Evolutionary conservation across 2,329 filamentous ascomycete genomes (phyloP).

Genomic region (Arthrobotrys sphaeroides): DNA sequence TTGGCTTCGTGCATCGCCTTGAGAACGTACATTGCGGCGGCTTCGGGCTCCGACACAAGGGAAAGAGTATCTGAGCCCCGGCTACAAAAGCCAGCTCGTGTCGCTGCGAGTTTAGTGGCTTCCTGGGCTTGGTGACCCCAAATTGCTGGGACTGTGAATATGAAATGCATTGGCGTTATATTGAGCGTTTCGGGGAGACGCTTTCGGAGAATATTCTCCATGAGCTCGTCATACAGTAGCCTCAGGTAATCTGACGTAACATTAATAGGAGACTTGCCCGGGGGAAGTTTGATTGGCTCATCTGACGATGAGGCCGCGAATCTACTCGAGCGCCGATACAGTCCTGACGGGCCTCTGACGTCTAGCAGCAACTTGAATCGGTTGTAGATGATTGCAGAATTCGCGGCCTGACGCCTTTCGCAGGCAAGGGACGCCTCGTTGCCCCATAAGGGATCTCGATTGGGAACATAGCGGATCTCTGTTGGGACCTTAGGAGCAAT

Average conservation of each 20-base stretch:
- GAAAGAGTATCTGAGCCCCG: conserved; percentile 18
- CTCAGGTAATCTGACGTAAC: conserved; percentile 49
- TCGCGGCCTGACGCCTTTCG: not conserved
- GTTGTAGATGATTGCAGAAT: conserved; percentile 19
- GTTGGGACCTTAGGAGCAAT: conserved; percentile 52
- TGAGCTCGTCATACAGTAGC: conserved; percentile 46
- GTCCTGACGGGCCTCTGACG: not conserved
- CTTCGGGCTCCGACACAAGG: conserved; percentile 40
- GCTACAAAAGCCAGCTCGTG: conserved; percentile 28
- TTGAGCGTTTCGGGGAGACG: conserved; percentile 32
- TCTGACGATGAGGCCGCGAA: not conserved
- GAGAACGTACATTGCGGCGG: conserved; percentile 31
- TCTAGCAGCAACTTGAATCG: conserved; percentile 55
- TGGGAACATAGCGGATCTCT: conserved; percentile 47
- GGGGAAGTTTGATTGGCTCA: conserved; percentile 44
- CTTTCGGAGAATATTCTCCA: conserved; percentile 21
- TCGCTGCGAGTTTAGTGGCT: conserved; percentile 15
- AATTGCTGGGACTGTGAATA: conserved; percentile 54
- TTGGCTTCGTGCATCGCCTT: conserved; percentile 29
- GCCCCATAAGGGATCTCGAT: conserved; percentile 9
- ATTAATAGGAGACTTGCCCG: conserved; percentile 28
- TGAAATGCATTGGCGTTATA: conserved; percentile 54
- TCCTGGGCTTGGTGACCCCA: conserved; percentile 45
- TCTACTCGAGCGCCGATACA: too few relatives aligned
- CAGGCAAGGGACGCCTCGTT: conserved; percentile 22